Conservation (phyloP, 2,329 filamentous ascomycete species). For the Fusarium avenaceum region DNA sequence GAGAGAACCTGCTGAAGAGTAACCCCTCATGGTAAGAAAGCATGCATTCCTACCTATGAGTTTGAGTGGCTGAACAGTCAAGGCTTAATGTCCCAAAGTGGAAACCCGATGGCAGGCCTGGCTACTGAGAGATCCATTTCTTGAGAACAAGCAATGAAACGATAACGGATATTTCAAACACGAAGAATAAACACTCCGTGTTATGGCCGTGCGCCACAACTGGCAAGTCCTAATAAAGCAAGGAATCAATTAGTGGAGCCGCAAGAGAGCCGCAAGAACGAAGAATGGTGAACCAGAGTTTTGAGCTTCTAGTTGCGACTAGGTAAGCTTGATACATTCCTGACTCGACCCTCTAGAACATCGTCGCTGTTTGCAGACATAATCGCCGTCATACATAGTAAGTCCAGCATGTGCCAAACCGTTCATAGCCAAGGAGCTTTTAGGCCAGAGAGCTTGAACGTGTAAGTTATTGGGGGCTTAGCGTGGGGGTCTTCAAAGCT, state of each 20-base stretch:
- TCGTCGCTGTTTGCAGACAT: slow-evolving; percentile 3
- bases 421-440: not conserved
- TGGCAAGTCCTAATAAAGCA: slow-evolving; percentile 14
- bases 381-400: not conserved
- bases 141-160: slow-evolving; percentile 36
- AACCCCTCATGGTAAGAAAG: not conserved
- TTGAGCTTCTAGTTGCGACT: not conserved
- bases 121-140: slow-evolving; percentile 14
- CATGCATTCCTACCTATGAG: slow-evolving; percentile 9
- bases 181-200: slow-evolving; percentile 13
- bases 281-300: not conserved
- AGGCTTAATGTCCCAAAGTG: slow-evolving; percentile 3
- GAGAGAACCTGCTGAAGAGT: not conserved
- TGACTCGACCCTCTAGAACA: slow-evolving; percentile 5
- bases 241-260: slow-evolving; percentile 31
- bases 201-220: slow-evolving; percentile 24
- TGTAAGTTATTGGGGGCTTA: slow-evolving; percentile 11
- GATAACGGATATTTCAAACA: slow-evolving; percentile 27
- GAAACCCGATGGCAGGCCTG: slow-evolving; percentile 14
- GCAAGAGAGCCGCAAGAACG: slow-evolving; percentile 28
- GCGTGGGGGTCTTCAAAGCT: slow-evolving; percentile 20
- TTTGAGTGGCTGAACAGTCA: not conserved
- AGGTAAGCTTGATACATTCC: slow-evolving; percentile 20
- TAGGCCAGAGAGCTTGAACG: not conserved
- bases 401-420: not conserved